phyloP scores from a whole-genome alignment of 371 early-diverging fungal genomes.

The Mucor velutinosus region DNA sequence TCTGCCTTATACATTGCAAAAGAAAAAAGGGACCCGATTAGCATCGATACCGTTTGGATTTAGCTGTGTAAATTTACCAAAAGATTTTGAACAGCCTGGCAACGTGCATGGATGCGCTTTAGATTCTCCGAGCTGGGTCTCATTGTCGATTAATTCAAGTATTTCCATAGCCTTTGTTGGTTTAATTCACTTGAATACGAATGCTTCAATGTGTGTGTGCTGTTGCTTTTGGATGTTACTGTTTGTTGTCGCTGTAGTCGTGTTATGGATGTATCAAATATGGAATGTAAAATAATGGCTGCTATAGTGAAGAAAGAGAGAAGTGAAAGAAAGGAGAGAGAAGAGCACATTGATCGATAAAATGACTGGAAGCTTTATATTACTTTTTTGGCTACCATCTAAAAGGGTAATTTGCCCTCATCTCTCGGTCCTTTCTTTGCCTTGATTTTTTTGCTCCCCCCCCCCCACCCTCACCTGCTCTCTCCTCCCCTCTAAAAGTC shows the following conservation, averaged over 20 bases:
- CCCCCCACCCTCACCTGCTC: background rate
- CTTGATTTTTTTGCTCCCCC: background rate
- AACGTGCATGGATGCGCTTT: conserved; percentile 37
- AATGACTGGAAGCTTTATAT: conserved; percentile 1
- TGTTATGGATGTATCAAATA: background rate
- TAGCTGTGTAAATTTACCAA: conserved; percentile 20
- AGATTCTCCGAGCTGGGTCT: conserved; percentile 30
- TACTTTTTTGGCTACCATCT: background rate
- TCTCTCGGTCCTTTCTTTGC: background rate
- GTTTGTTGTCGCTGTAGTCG: background rate
- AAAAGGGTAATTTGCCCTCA: conserved; percentile 6
- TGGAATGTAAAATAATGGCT: background rate
- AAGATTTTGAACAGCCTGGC: conserved; percentile 36
- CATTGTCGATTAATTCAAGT: conserved; percentile 62
- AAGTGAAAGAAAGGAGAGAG: background rate
- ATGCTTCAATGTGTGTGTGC: background rate
- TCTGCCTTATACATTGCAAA: conserved; percentile 36
- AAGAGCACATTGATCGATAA: conserved; percentile 1
- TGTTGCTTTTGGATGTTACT: background rate
- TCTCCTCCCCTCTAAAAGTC: background rate
- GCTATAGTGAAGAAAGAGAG: background rate
- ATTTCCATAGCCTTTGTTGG: conserved; percentile 52
- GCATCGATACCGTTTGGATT: background rate
- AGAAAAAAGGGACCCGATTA: conserved; percentile 2
- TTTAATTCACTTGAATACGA: background rate